Base-by-base conservation (phyloP, 768 basidiomycete genomes). In the Serendipita sp. region DNA sequence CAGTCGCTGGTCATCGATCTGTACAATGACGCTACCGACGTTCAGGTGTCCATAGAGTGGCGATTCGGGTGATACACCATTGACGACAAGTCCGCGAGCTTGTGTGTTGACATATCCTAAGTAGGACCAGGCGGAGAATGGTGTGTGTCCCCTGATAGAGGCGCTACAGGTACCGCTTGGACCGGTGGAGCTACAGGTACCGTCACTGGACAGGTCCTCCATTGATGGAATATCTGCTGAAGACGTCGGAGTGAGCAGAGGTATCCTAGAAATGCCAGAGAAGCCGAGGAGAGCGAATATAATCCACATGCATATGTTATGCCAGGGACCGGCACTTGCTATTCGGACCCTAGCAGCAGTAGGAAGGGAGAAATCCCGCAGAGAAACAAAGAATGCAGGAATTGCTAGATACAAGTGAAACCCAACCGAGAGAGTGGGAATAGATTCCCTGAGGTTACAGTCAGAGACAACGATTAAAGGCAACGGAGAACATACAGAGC, bases 351-450 rank as follows among this genome's bases (percentile, higher is more conserved):
- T 81, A 3, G 78, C 76, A 32, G 69, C 76, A 45, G 72, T 75
- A 37, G 68, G 70, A 48, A 80, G 70, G 47, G 72, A 72, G 4
- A 75, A 68, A 32, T 72, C 63, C 2, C 87, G 77, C 62, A 92
- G 81, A 0, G 81, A 75, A 15, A 91, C 86, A 66, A 87, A 89
- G 10, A 88, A 86, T 3, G 88, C 82, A 0, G 91, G 91, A 10
- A 93, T 70, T 48, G 85, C 68, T 58, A 86, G 56, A 1, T 82
- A 81, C 24, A 92, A 69, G 0, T 85, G 83, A 15, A 81, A 74
- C 16, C 88, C 88, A 45, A 81, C 76, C 15, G 81, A 79, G 10
- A 81, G 73, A 5, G 90, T 76, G 0, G 86, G 83, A 37, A 91
- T 74, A 10, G 76, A 76, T 62, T 88, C 86, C 3, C 91, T 92